Conservation (phyloP, 495 filamentous ascomycete species). For the Lasiosphaeria ovina region DNA sequence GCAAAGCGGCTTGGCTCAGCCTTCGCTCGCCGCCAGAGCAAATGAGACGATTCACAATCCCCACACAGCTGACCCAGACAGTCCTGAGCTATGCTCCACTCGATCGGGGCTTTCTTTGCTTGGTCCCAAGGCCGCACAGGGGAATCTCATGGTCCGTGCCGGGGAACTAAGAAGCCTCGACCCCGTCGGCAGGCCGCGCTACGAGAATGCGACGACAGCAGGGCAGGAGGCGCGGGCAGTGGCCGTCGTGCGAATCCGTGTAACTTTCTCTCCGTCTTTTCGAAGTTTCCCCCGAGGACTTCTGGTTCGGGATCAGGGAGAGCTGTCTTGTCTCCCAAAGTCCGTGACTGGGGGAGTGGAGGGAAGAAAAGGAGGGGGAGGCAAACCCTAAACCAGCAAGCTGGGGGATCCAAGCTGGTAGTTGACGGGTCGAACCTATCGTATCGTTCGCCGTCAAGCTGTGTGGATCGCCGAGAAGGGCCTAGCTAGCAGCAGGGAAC, state of each 20-base stretch:
- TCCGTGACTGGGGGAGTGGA: background rate
- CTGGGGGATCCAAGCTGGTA: constrained; percentile 25
- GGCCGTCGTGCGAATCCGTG: background rate
- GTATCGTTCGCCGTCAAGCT: constrained; percentile 2
- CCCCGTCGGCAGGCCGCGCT: constrained; percentile 1
- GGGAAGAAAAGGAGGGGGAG: constrained; percentile 23
- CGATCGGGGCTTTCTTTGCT: constrained; percentile 21
- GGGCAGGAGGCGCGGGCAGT: background rate
- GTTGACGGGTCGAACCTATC: constrained; percentile 13
- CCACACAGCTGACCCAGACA: constrained; percentile 20
- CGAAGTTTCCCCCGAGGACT: background rate
- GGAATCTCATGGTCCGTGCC: constrained; percentile 27
- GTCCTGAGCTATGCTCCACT: constrained; percentile 22
- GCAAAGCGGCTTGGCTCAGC: constrained; percentile 3
- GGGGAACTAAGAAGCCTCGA: constrained; percentile 11
- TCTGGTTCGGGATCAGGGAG: background rate
- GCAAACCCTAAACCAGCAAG: constrained; percentile 3
- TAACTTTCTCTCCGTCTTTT: background rate
- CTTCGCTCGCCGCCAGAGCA: constrained; percentile 8
- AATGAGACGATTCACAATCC: constrained; percentile 18
- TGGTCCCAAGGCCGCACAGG: constrained; percentile 14
- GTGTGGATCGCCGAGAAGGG: constrained; percentile 21
- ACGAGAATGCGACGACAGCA: background rate
- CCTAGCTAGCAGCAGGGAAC: constrained; percentile 15
- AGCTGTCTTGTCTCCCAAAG: too few relatives aligned